phyloP scores from a whole-genome alignment of 345 rosid species.

The Lumnitzera littorea region DNA sequence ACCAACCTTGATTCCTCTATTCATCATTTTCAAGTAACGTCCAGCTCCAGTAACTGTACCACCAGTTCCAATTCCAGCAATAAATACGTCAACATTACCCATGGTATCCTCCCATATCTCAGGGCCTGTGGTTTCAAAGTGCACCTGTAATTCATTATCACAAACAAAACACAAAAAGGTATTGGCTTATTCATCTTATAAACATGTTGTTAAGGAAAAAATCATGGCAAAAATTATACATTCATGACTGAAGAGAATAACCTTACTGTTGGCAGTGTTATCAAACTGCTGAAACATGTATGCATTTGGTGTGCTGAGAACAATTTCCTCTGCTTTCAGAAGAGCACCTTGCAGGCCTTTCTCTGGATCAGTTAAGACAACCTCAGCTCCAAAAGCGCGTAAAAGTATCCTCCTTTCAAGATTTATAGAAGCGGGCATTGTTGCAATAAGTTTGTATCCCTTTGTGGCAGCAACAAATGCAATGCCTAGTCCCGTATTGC shows the following conservation, averaged over 20 bases:
- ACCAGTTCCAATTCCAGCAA: conserved; percentile 93
- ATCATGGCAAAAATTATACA: neutral
- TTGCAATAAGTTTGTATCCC: conserved; percentile 74
- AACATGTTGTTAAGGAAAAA: too few relatives aligned
- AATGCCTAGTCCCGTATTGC: conserved; percentile 85
- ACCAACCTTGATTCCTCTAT: conserved; percentile 54
- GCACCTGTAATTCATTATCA: conserved; percentile 44
- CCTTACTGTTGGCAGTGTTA: conserved; percentile 68
- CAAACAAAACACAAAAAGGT: neutral
- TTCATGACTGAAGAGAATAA: conserved; percentile 7
- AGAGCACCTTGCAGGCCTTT: conserved; percentile 85
- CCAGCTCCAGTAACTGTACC: conserved; percentile 89
- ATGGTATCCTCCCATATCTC: conserved; percentile 94
- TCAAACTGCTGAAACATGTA: conserved; percentile 83
- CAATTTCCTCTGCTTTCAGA: conserved; percentile 81
- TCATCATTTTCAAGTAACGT: conserved; percentile 74
- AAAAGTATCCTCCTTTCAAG: conserved; percentile 78
- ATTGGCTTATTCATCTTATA: neutral
- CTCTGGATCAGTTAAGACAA: conserved; percentile 75
- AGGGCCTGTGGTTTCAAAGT: conserved; percentile 90
- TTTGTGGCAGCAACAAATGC: conserved; percentile 88
- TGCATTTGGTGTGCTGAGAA: conserved; percentile 51
- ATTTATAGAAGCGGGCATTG: conserved; percentile 88
- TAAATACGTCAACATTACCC: conserved; percentile 61
- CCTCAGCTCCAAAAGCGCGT: conserved; percentile 84